Conservation (phyloP, 1,139 yeast species). For the Suhomyces panamericanus region DNA sequence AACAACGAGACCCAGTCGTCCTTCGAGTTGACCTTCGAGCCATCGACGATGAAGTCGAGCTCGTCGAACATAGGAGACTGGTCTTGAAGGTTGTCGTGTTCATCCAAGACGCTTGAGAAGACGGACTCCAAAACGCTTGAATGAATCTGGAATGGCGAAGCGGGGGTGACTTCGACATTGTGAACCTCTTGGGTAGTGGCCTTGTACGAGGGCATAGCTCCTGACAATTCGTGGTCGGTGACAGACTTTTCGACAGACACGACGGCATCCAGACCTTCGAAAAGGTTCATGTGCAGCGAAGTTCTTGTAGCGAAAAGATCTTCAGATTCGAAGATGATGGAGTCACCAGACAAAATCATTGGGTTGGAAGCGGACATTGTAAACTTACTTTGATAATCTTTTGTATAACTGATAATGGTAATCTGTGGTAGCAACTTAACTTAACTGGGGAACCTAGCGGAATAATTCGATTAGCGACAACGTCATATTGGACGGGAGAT, state of each 20-base stretch:
- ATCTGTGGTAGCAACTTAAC: constrained; percentile 5
- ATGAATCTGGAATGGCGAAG: constrained; percentile 54
- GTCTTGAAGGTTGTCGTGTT: constrained; percentile 37
- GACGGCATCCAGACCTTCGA: constrained; percentile 9
- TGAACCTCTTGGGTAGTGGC: constrained; percentile 11
- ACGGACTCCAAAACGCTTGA: constrained; percentile 63
- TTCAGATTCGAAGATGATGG: constrained; percentile 30
- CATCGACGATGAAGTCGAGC: constrained; percentile 47
- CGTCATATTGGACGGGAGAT: constrained; percentile 36
- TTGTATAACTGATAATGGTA: constrained; percentile 5
- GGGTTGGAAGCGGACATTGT: constrained; percentile 29
- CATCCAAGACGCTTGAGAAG: constrained; percentile 51
- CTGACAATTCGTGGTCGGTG: constrained; percentile 18
- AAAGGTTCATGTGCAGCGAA: constrained; percentile 13
- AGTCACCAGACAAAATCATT: constrained; percentile 31
- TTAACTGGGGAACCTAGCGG: constrained; percentile 9
- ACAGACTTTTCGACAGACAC: constrained; percentile 9
- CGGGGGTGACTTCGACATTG: constrained; percentile 12
- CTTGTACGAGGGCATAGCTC: constrained; percentile 20
- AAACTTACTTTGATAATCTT: constrained; percentile 6
- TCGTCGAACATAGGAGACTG: constrained; percentile 70
- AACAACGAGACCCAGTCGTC: constrained; percentile 69
- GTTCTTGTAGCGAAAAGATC: constrained; percentile 20
- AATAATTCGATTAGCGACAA: constrained; percentile 15
- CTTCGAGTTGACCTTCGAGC: constrained; percentile 46